Evolutionary conservation across 129 eudicot species (phyloP).

Genomic region (Helianthus tuberosus): DNA sequence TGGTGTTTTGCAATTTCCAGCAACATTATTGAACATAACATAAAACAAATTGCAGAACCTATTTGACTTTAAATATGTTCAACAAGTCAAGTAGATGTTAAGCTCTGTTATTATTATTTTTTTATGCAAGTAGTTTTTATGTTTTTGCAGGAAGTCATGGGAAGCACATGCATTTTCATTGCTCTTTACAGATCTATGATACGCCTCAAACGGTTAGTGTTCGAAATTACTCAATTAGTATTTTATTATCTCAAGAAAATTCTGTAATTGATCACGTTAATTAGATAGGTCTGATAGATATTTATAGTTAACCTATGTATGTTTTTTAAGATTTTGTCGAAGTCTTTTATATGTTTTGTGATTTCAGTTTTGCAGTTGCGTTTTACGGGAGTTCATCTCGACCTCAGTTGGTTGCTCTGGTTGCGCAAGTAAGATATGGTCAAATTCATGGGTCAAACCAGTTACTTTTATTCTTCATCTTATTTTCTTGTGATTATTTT

Average conservation of each 20-base stretch:
- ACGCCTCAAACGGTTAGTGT: no score
- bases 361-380: no score
- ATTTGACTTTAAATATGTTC: no score
- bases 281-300: conserved; percentile 11
- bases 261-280: background rate
- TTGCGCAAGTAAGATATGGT: conserved; percentile 56
- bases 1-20: no score
- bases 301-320: background rate
- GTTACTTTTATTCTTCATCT: background rate
- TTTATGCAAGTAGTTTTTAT: background rate
- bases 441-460: background rate
- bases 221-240: no score
- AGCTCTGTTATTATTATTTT: background rate
- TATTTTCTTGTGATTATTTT: conserved; percentile 11
- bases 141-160: conserved; percentile 73
- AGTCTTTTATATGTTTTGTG: conserved; percentile 10
- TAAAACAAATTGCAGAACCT: no score
- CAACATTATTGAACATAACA: no score
- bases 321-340: conserved; percentile 2
- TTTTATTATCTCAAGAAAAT: no score
- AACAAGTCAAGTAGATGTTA: conserved; percentile 12
- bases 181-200: no score
- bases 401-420: no score
- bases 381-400: no score
- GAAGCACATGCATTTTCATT: conserved; percentile 93